Conservation (phyloP, 2,329 filamentous ascomycete species). For the Thermomyces lanuginosus region DNA sequence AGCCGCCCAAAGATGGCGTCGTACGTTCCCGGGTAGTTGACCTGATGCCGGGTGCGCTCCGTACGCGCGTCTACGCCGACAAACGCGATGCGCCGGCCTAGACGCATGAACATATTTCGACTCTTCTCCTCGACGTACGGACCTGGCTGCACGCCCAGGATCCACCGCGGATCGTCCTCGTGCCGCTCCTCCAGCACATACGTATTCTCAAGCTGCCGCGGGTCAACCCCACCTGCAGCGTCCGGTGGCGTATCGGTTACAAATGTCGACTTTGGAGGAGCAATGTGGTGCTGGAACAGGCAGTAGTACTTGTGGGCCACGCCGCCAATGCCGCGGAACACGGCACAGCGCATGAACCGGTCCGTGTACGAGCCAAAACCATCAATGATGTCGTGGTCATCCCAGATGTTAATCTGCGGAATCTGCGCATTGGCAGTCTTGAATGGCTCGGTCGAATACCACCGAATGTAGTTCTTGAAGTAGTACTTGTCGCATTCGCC, state of each 20-base stretch:
- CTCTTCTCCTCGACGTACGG: conserved; percentile 48
- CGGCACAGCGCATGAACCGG: conserved; percentile 48
- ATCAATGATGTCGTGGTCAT: conserved; percentile 51
- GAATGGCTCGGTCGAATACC: conserved; percentile 55
- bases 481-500: conserved; percentile 45
- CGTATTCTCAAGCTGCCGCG: conserved; percentile 54
- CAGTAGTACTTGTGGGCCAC: conserved; percentile 45
- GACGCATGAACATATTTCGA: conserved; percentile 45
- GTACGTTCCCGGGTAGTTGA: conserved; percentile 64
- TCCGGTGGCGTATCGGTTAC: conserved; percentile 53
- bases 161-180: conserved; percentile 58
- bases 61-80: conserved; percentile 44
- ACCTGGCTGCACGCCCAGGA: conserved; percentile 57
- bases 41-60: conserved; percentile 76
- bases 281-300: conserved; percentile 58
- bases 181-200: conserved; percentile 47
- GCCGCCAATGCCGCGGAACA: conserved; percentile 50
- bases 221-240: conserved; percentile 42
- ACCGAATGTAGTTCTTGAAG: conserved; percentile 43
- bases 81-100: conserved; percentile 49
- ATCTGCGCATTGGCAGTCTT: conserved; percentile 45
- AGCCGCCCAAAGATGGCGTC: conserved; percentile 42
- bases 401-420: conserved; percentile 49
- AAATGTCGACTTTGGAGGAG: conserved; percentile 71
- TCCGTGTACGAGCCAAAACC: conserved; percentile 51